Evolutionary conservation across 2,329 filamentous ascomycete species (phyloP), one percentile per base, ranked within the genome.

Genomic region (Nectriaceae sp.): DNA sequence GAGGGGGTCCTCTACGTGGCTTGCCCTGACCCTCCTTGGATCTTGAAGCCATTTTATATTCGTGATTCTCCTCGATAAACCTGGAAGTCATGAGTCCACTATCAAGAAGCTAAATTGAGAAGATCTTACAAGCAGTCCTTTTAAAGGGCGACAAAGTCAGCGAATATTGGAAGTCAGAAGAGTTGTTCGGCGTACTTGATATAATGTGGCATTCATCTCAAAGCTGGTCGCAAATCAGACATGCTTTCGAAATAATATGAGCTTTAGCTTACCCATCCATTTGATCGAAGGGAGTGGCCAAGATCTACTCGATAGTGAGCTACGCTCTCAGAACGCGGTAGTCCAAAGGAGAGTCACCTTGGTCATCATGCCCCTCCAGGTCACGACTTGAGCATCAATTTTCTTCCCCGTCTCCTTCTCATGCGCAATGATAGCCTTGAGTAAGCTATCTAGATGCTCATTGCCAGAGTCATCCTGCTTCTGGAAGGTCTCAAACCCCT

Each of bases 301-400:
- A 84, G 56, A 99, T 90, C 90, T 96, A 36, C 15, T 11, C 6
- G 16, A 37, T 59, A n/a, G n/a, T 60, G 36, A 62, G 46, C n/a
- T n/a, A n/a, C n/a, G n/a, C n/a, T 29, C 42, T 18, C 8, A 8
- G 37, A 18, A 3, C 19, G 21, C 16, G 29, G n/a, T 15, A 13
- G 33, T 5, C 39, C 10, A 15, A 29, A 24, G 35, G 20, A 21
- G 11, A 33, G 8, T 31, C 19, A 92, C 90, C 79, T 97, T 99
- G 54, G 94, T 97, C 87, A 99, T 92, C 90, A 97, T 97, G 31
- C 94, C 94, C 62, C 94, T 79, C 93, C 93, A 99, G 2, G 93
- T 97, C 43, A 97, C 79, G 39, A 97, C 68, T 60, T 96, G 84
- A 2, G 88, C 87, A 52, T 91, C 85, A 24, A 87, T 84, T 63